Base-by-base conservation (phyloP, 495 filamentous ascomycete species). In the Aspergillus asperescens region DNA sequence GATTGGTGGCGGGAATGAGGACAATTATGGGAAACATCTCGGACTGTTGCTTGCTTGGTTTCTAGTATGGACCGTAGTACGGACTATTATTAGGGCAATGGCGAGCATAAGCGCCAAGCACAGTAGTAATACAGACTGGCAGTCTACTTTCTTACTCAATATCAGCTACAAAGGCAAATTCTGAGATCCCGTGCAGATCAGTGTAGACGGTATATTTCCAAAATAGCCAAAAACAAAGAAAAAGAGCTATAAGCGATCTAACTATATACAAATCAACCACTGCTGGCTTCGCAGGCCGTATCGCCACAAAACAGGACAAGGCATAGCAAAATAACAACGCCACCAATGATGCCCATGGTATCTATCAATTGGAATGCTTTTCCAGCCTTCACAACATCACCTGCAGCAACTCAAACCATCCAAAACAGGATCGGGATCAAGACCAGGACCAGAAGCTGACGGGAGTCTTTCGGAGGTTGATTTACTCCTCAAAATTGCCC, bases 401-500 rank as follows among this genome's bases (percentile, higher is more conserved):
- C n/a, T n/a, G n/a, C n/a, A n/a, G n/a, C n/a, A n/a, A n/a, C n/a
- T n/a, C n/a, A n/a, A n/a, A n/a, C n/a, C n/a, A n/a, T n/a, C n/a
- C n/a, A n/a, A n/a, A n/a, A n/a, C n/a, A n/a, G n/a, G n/a, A n/a
- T n/a, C n/a, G 8, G 22, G 39, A 42, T 10, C 8, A n/a, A 25
- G 4, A 24, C 7, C 9, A 20, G 7, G 3, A n/a, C 7, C 20
- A 35, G 22, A 42, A 42, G 8, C 5, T 9, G 22, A 40, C 9
- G 22, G n/a, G 18, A 35, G 13, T 20, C 12, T 50, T 31, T 43
- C 13, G 9, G n/a, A 35, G 35, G 12, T 12, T n/a, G n/a, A 24
- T 56, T 72, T 80, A 93, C 68, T 91, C 88, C 62, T 92, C 87
- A 62, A 85, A 95, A 44, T 75, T 74, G 45, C 80, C 82, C 24